Conservation (phyloP, 805 yeast species). For the Lipomyces mesembrius region DNA sequence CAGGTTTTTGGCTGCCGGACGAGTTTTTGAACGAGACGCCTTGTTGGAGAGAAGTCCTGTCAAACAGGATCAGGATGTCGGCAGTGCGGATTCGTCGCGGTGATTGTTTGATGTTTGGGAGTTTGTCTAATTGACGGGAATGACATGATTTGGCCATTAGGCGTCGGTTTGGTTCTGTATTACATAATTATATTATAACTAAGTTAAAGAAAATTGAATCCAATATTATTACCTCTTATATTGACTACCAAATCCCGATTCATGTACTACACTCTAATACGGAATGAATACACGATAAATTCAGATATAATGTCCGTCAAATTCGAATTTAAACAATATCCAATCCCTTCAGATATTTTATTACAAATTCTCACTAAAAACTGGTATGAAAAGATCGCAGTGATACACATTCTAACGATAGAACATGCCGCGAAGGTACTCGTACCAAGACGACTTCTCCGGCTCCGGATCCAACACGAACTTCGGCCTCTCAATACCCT, state of each 20-base stretch:
- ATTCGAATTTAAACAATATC: neutral
- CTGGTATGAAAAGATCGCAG: neutral
- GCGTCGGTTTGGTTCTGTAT: too few relatives aligned
- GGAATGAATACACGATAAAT: neutral
- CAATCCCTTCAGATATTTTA: too few relatives aligned
- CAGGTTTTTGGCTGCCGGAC: slow-evolving; percentile 45
- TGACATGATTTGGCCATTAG: neutral
- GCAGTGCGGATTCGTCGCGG: neutral
- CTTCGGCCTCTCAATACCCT: too few relatives aligned
- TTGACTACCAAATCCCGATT: neutral
- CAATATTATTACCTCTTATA: neutral
- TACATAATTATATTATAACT: too few relatives aligned
- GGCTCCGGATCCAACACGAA: neutral
- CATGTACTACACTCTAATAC: neutral
- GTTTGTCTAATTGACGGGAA: neutral
- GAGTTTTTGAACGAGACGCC: slow-evolving; percentile 45
- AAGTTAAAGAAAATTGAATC: too few relatives aligned
- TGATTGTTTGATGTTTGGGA: neutral
- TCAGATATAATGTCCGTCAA: too few relatives aligned
- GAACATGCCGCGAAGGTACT: neutral
- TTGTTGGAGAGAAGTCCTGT: slow-evolving; percentile 15
- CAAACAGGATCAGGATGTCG: neutral
- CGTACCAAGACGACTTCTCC: slow-evolving; percentile 1
- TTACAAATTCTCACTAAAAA: neutral
- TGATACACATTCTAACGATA: neutral